Base-by-base conservation (phyloP, 2,329 filamentous ascomycete genomes). In the Neophaeococcomyces mojaviensis region DNA sequence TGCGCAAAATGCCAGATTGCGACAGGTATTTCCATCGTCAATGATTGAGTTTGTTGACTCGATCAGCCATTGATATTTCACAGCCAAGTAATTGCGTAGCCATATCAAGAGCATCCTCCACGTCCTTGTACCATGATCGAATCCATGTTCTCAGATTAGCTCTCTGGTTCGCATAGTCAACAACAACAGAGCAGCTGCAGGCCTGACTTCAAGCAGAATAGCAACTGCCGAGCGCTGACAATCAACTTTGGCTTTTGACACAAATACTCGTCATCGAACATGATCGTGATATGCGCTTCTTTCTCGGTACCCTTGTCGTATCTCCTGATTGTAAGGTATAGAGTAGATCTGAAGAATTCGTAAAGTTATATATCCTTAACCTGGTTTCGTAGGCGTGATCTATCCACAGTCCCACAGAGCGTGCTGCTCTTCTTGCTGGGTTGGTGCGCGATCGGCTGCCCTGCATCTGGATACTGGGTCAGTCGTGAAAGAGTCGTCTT, bases 161-260 rank as follows among this genome's bases (percentile, higher is more conserved):
- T 46, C 43, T 46, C 43, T 32, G 43, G 43, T 46, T 46, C 35
- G 28, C 43, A 46, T 46, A 31, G 43, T 46, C 43, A 32, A 34
- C 43, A 13, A 32, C 35, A 39, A 32, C 43, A 32, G n/a, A 24
- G 24, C 35, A 32, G 13, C 36, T 22, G 13, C 19, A 18, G 18
- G n/a, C 35, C 24, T 18, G 15, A n/a, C 4, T 6, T 10, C 4
- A 26, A 34, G 28, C 19, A 19, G 16, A 20, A 7, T 39, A 35
- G 39, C n/a, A 16, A 35, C 18, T 12, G 35, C 22, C 24, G 43
- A 46, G 36, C 15, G 43, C 43, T 46, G 43, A 39, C 43, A 32
- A 39, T 46, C 43, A 46, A 46, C 35, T 46, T 46, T 46, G 43
- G 43, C 43, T 46, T 46, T 46, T 46, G 43, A 46, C 34, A 32